Evolutionary conservation across 768 basidiomycete species (phyloP).

Genomic region (Imleria badia): DNA sequence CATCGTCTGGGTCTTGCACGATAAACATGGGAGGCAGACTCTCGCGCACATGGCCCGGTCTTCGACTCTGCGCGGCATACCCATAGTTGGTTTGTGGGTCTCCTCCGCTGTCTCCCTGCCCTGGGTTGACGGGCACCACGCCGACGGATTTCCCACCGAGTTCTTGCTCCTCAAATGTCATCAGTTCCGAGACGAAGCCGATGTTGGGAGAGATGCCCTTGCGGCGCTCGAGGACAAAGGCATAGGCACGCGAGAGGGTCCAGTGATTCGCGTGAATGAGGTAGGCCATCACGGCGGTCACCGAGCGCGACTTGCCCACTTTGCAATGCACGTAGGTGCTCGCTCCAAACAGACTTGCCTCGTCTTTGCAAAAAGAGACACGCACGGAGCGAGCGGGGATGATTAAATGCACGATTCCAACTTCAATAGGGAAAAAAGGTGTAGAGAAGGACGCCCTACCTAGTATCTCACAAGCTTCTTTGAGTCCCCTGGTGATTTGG

Average conservation of each 20-base stretch:
- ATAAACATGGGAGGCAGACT: constrained; percentile 46
- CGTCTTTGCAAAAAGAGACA: constrained; percentile 53
- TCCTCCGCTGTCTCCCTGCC: constrained; percentile 18
- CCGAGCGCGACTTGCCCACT: constrained; percentile 93
- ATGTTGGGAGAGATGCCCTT: constrained; percentile 97
- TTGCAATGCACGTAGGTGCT: constrained; percentile 96
- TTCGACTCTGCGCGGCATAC: constrained; percentile 47
- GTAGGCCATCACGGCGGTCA: constrained; percentile 96
- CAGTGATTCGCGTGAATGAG: constrained; percentile 97
- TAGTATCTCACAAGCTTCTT: constrained; percentile 82
- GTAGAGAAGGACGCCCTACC: constrained; percentile 51
- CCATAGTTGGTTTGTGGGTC: constrained; percentile 39
- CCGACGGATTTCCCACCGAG: constrained; percentile 56
- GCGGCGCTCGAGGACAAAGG: constrained; percentile 88
- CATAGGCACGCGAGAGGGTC: constrained; percentile 89
- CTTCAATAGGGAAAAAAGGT: neutral
- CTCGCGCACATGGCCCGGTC: constrained; percentile 69
- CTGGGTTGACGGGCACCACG: constrained; percentile 17
- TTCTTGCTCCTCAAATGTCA: constrained; percentile 94
- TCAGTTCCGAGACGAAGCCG: constrained; percentile 95
- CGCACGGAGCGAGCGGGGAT: neutral
- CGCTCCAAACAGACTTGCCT: constrained; percentile 84
- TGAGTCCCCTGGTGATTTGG: constrained; percentile 75
- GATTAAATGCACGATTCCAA: constrained; percentile 4
- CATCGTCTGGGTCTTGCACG: constrained; percentile 28